Conservation (phyloP, 371 early-diverging fungal genomes). For the Cokeromyces recurvatus region DNA sequence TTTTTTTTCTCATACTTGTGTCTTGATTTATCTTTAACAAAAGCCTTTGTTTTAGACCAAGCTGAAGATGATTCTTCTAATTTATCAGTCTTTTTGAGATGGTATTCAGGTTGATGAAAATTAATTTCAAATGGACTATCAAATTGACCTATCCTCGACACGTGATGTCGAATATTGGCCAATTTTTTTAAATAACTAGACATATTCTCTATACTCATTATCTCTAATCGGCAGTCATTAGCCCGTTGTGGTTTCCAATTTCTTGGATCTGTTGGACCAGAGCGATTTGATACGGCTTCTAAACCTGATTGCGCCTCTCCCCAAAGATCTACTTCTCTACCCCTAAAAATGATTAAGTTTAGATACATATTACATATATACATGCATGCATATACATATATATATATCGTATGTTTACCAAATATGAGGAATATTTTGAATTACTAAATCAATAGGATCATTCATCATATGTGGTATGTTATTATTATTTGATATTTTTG, state of each 20-base stretch:
- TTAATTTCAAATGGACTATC: slow-evolving; percentile 24
- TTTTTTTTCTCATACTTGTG: slow-evolving; percentile 27
- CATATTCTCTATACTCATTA: slow-evolving; percentile 35
- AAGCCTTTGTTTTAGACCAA: slow-evolving; percentile 11
- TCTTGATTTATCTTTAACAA: slow-evolving; percentile 4
- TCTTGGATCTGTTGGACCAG: slow-evolving; percentile 23
- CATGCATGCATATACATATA: too few species aligned
- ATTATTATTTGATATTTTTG: too few species aligned
- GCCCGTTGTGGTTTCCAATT: slow-evolving; percentile 35
- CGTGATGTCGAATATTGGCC: slow-evolving; percentile 37
- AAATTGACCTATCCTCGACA: slow-evolving; percentile 35
- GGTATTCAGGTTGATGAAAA: slow-evolving; percentile 21
- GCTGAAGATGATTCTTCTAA: background rate
- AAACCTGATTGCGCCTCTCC: slow-evolving; percentile 31
- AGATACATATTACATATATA: background rate
- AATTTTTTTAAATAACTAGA: slow-evolving; percentile 42
- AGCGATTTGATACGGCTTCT: slow-evolving; percentile 23
- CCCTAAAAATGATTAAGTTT: slow-evolving; percentile 15
- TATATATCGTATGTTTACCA: too few species aligned
- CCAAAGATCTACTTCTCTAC: slow-evolving; percentile 38
- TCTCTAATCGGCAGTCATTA: slow-evolving; percentile 34
- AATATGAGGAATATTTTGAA: slow-evolving; percentile 43
- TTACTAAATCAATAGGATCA: slow-evolving; percentile 37
- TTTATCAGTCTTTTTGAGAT: slow-evolving; percentile 4
- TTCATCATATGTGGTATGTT: slow-evolving; percentile 20